Base-by-base conservation (phyloP, 2,329 filamentous ascomycete genomes). In the Reticulascus tulasneorum region DNA sequence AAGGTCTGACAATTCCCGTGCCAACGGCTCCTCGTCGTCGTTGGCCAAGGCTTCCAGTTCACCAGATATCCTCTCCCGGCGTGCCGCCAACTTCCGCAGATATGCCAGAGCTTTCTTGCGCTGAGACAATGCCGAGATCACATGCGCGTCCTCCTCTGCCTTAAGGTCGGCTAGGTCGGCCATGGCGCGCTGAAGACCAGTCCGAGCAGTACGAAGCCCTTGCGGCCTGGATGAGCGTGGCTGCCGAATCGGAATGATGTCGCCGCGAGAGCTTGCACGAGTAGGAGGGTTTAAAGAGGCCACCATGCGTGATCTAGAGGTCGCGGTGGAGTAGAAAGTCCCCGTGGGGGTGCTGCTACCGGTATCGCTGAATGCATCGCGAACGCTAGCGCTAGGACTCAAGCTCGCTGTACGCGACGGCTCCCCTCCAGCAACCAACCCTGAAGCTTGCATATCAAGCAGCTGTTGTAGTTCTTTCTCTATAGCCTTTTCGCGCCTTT, bases 101-200 rank as follows among this genome's bases (percentile, higher is more conserved):
- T 75, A 75, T 2, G 68, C 62, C 1, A 88, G 60, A 1, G 77
- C 78, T 4, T 66, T 60, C 40, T 77, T 73, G 11, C 82, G 69
- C 36, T 75, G 65, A 4, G 64, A 60, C 23, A 85, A 55, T 3
- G 82, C 76, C 2, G 66, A 61, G 4, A 73, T 68, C 1, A 88
- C 61, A 17, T 79, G 65, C 0, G 69, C 66, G n/a, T 79, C 66
- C 59, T 89, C 83, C 38, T 88, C 82, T 4, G 66, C 65, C 53
- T 87, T 87, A 18, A 90, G 62, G 8, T 72, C 70, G 0, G 76
- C 77, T 6, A 90, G 62, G 35, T 79, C 75, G 4, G 70, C 64
- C 55, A 90, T 84, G 31, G 76, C 72, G 32, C 68, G 71, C 12
- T 75, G 69, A 7, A 91, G 71, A 0, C 79, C 82, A 19, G 71